A percentile compares a stretch with the other conserved stretches of the same genome.
Evolutionary conservation across 495 filamentous ascomycete genomes (phyloP).

Genomic region (Polyplosphaeria fusca): DNA sequence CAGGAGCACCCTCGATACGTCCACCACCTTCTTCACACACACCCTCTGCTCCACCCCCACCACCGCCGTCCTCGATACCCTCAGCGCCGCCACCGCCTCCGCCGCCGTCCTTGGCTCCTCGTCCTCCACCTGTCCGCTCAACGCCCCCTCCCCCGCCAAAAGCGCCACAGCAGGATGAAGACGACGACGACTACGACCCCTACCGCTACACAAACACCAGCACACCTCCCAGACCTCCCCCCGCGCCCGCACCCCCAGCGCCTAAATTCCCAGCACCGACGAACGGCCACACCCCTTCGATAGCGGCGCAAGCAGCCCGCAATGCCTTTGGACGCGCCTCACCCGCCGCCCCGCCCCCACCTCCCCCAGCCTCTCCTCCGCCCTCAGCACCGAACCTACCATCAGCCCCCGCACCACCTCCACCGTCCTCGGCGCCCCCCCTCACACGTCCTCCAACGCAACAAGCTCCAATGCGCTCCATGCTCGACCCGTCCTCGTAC

Average conservation of each 20-base stretch:
- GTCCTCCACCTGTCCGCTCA: constrained; percentile 18
- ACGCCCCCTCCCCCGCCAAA: constrained; percentile 16
- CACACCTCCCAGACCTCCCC: constrained; percentile 12
- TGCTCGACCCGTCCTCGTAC: constrained; percentile 73
- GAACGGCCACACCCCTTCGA: constrained; percentile 31
- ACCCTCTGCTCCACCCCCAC: constrained; percentile 60
- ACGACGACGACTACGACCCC: constrained; percentile 22
- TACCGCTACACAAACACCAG: constrained; percentile 10
- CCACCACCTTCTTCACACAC: constrained; percentile 51
- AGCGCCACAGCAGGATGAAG: constrained; percentile 11
- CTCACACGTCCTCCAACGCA: constrained; percentile 33
- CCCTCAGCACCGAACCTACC: constrained; percentile 28
- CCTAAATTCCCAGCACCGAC: constrained; percentile 30
- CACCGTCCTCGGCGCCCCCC: constrained; percentile 37
- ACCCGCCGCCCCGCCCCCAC: constrained; percentile 32
- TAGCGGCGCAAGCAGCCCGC: constrained; percentile 41
- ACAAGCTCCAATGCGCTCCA: constrained; percentile 49
- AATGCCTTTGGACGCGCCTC: constrained; percentile 40
- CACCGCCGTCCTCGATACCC: constrained; percentile 20
- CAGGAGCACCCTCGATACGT: constrained; percentile 45
- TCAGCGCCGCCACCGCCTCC: constrained; percentile 61
- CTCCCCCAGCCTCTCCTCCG: constrained; percentile 30
- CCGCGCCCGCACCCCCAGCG: constrained; percentile 31
- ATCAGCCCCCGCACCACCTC: constrained; percentile 32
- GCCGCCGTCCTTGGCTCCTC: constrained; percentile 32